Base-by-base conservation (phyloP, 2,329 filamentous ascomycete genomes). In the Colletotrichum limetticola region DNA sequence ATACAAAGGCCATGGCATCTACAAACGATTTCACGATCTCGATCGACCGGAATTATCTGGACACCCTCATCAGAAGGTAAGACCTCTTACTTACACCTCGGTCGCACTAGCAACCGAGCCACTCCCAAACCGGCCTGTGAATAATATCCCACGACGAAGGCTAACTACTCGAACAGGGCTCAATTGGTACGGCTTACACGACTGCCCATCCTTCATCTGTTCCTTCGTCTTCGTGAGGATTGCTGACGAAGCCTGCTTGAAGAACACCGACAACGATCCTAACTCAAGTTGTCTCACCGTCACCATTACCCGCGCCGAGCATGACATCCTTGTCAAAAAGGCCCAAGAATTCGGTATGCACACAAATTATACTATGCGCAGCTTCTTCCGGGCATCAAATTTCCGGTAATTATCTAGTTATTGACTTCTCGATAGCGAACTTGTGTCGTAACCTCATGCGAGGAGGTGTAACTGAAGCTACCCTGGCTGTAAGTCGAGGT, bases 1-100 rank as follows among this genome's bases (percentile, higher is more conserved):
- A n/a, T n/a, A 58, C 49, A 56, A 37, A 30, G 64, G 9, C 28
- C n/a, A 81, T 82, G 80, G 76, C 77, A 52, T 62, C 75, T 57
- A 70, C 74, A 22, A 62, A 56, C 30, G 42, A 60, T 59, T 66
- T 74, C 61, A 63, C 58, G 28, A 66, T 66, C 71, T 74, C 89
- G 11, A 86, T 92, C 75, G 89, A 90, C 74, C 90, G 87, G 78
- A 80, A 82, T 62, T 89, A 92, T 82, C 89, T 92, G 76, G 88
- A 92, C 77, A 88, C 89, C 70, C 83, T 93, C 59, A 78, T 91
- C 66, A 86, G 88, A 78, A 88, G 89, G 92, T 93, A 82, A 84
- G 87, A 69, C 22, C 14, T 68, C 55, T 52, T 26, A 32, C 58
- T 53, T 42, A 16, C 46, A 28, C 60, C 30, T 42, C 16, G 56